A percentile compares a stretch with the other conserved stretches of the same genome.
Evolutionary conservation across 371 early-diverging fungal species (phyloP).

Genomic region (Lichtheimia ornata): DNA sequence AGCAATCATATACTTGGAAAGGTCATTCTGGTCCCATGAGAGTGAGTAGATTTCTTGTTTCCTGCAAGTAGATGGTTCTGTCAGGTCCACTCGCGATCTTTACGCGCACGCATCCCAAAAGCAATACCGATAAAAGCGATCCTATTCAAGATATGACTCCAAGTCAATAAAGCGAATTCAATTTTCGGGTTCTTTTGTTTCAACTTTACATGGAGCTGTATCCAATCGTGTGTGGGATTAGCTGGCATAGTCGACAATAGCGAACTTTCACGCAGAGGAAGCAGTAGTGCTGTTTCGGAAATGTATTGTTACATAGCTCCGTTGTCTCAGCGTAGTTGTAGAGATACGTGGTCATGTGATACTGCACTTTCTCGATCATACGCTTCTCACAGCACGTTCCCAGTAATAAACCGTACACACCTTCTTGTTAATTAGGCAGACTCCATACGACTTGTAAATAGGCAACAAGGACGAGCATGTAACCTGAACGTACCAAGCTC

Average conservation of each 20-base stretch:
- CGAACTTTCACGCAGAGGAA: too few species aligned
- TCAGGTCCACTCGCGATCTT: not conserved
- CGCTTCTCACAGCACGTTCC: too few species aligned
- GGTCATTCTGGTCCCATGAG: constrained; percentile 84
- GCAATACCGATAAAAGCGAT: constrained; percentile 51
- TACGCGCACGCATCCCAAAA: not conserved
- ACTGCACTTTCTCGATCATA: too few species aligned
- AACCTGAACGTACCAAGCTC: too few species aligned
- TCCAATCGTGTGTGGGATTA: constrained; percentile 59
- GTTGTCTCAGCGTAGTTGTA: too few species aligned
- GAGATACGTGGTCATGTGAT: too few species aligned
- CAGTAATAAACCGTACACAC: too few species aligned
- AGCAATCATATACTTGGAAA: constrained; percentile 80
- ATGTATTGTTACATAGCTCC: too few species aligned
- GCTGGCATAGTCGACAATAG: constrained; percentile 34
- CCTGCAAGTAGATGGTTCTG: constrained; percentile 26
- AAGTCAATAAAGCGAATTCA: not conserved
- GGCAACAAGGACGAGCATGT: too few species aligned
- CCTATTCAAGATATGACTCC: constrained; percentile 20
- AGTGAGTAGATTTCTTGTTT: constrained; percentile 83
- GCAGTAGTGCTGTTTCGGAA: too few species aligned
- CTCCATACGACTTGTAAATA: too few species aligned
- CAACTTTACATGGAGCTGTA: constrained; percentile 46
- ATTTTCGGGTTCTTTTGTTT: not conserved
- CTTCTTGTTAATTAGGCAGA: too few species aligned